Base-by-base conservation (phyloP, 331 rosid genomes). In the Malus hybrid region DNA sequence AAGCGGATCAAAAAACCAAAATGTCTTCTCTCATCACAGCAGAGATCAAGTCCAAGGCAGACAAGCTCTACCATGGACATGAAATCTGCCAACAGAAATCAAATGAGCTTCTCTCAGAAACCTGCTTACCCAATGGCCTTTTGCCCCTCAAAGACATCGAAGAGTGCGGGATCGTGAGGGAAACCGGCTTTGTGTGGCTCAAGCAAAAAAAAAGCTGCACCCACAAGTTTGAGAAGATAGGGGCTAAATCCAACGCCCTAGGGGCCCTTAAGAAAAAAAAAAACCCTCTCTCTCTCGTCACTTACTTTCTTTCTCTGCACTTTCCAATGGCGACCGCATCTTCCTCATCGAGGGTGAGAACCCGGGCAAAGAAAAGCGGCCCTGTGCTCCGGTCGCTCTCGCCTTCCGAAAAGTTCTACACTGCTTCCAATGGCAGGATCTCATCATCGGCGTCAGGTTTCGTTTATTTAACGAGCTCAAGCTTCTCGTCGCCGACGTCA, bases 201-300 rank as follows among this genome's bases (percentile, higher is more conserved):
- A 93, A 85, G 85, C 97, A 93, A 77, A 89, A 91, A 76, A 87
- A 88, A 76, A 78, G 58, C 53, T 28, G 2, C 0, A 87, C 86
- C 36, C 98, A 93, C 91, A 91, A 88, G 81, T 93, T 91, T 19
- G 89, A 93, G 0, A 83, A 93, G 84, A 84, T 93, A 7, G 94
- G 90, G 33, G 99, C 97, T 93, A 87, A 95, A 92, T 81, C 90
- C 78, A 82, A 61, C 69, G 82, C 96, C 89, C 88, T 66, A 74
- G 66, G 93, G 97, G 90, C 82, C 71, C 86, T 87, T 39, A 1
- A 9, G 74, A 81, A 77, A 68, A 22, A 71, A 8, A 24, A 14
- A 7, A 56, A 24, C 2, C 10, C 0, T 2, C 19, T 2, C n/a
- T 5, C 2, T 50, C 30, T 22, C 26, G 6, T 60, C 16, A 13